Evolutionary conservation across 768 basidiomycete genomes (phyloP), one percentile per base, ranked within the genome.

Genomic region (Suillus ampliporus): DNA sequence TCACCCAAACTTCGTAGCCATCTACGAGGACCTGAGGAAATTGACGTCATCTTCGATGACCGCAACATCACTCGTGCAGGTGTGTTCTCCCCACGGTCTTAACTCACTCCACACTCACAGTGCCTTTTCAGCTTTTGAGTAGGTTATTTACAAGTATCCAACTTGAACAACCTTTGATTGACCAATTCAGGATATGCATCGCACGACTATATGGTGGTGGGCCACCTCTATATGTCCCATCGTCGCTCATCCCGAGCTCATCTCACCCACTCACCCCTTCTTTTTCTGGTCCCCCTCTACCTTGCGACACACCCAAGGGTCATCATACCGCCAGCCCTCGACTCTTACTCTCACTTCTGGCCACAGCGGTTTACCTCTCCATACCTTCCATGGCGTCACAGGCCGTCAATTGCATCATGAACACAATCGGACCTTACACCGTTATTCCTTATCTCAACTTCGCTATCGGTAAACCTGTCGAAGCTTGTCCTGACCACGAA

Each of bases 161-260:
- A n/a, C n/a, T n/a, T n/a, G n/a, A n/a, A 31, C 31, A 26, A 37
- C 43, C 64, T 52, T 60, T 38, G 61, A 51, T 68, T 64, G 57
- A 77, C 48, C 13, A 14, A 7, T 19, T 14, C 63, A 95, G 94
- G 76, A 79, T 96, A 66, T 95, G 93, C 75, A 86, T 97, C 58
- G 85, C 95, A 10, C 85, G 91, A 43, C 83, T 97, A 7, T 97
- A 97, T 69, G 93, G 94, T 26, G 90, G 92, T 19, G 90, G 93
- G 0, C 95, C 95, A 14, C 80, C 82, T 0, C 80, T 97, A 43
- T 81, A 88, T 68, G 79, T 95, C 57, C 84, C 89, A 19, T 82
- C 88, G 0, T 78, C 82, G 23, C 76, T 92, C 38, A 80, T 90
- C 59, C 88, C 95, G 4, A 88, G 88, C 0, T 71, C 87, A 3